Percentiles rank a stretch among this genome's conserved stretches.
phyloP scores from a whole-genome alignment of 2,329 filamentous ascomycete genomes.

The Aspergillaceae sp. region DNA sequence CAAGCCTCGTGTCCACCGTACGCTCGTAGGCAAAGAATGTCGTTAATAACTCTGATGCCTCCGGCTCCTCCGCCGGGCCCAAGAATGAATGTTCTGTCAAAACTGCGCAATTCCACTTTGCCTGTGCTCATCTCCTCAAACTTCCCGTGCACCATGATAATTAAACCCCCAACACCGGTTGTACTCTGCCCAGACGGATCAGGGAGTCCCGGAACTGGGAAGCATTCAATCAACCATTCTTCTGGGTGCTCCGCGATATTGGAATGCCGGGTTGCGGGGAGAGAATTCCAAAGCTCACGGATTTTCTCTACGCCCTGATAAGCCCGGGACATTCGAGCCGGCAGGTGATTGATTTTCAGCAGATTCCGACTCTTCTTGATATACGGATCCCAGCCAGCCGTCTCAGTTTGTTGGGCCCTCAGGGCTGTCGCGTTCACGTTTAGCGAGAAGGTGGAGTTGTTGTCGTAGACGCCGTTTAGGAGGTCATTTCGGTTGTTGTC shows the following conservation, averaged over 20 bases:
- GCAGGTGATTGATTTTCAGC: constrained; percentile 55
- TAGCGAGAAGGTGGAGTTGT: constrained; percentile 64
- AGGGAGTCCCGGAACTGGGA: constrained; percentile 60
- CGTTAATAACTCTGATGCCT: constrained; percentile 67
- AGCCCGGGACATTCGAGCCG: constrained; percentile 55
- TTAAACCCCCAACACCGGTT: constrained; percentile 65
- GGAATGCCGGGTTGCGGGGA: constrained; percentile 69
- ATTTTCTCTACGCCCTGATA: constrained; percentile 59
- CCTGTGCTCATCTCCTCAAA: constrained; percentile 64
- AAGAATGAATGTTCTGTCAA: constrained; percentile 71
- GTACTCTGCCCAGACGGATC: constrained; percentile 58
- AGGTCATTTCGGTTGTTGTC: constrained; percentile 62
- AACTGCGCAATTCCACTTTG: constrained; percentile 59
- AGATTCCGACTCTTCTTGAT: constrained; percentile 73
- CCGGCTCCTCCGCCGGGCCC: constrained; percentile 61
- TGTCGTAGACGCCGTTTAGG: constrained; percentile 63
- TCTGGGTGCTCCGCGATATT: constrained; percentile 56
- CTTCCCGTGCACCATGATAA: constrained; percentile 72
- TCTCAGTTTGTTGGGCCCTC: constrained; percentile 42
- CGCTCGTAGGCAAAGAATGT: constrained; percentile 65
- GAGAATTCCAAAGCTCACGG: constrained; percentile 55
- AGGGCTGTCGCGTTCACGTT: constrained; percentile 59
- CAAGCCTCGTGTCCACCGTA: constrained; percentile 52
- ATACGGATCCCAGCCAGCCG: constrained; percentile 59
- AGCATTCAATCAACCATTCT: constrained; percentile 78